A percentile compares a stretch with the other conserved stretches of the same genome.
Conservation (phyloP, 2,329 filamentous ascomycete species). For the Pestalotiopsis sp. region DNA sequence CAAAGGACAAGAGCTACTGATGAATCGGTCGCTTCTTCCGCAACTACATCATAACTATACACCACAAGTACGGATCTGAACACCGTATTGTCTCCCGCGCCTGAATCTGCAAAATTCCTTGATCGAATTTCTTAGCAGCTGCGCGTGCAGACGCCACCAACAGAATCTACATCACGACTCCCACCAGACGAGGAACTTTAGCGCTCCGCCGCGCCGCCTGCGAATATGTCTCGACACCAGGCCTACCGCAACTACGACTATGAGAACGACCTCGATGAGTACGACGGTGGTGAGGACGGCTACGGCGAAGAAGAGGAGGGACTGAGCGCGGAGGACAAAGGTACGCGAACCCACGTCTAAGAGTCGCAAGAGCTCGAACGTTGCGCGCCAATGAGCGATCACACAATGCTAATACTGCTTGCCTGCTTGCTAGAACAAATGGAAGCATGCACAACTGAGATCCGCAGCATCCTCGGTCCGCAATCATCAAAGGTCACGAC, state of each 20-base stretch:
- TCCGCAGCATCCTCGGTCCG: slow-evolving; percentile 66
- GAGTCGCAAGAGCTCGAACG: neutral
- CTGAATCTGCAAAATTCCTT: neutral
- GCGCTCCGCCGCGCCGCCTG: neutral
- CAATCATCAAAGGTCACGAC: slow-evolving; percentile 58
- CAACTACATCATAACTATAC: neutral
- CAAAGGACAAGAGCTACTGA: neutral
- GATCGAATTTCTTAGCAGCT: neutral
- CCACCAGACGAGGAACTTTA: neutral
- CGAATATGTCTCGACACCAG: slow-evolving; percentile 49
- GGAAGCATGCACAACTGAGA: slow-evolving; percentile 66
- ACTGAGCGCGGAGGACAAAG: slow-evolving; percentile 37
- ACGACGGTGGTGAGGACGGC: slow-evolving; percentile 43
- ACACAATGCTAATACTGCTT: neutral
- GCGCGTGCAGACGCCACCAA: neutral
- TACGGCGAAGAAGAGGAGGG: slow-evolving; percentile 49
- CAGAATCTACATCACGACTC: neutral
- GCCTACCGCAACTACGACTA: slow-evolving; percentile 52
- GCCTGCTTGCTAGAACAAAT: slow-evolving; percentile 42
- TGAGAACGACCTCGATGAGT: slow-evolving; percentile 54
- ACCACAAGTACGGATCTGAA: neutral
- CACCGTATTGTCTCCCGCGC: neutral
- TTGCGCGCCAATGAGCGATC: neutral
- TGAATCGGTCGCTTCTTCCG: neutral
- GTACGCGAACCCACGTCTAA: slow-evolving; percentile 16